Base-by-base conservation (phyloP, 2,329 filamentous ascomycete genomes). In the Oidium heveae region DNA sequence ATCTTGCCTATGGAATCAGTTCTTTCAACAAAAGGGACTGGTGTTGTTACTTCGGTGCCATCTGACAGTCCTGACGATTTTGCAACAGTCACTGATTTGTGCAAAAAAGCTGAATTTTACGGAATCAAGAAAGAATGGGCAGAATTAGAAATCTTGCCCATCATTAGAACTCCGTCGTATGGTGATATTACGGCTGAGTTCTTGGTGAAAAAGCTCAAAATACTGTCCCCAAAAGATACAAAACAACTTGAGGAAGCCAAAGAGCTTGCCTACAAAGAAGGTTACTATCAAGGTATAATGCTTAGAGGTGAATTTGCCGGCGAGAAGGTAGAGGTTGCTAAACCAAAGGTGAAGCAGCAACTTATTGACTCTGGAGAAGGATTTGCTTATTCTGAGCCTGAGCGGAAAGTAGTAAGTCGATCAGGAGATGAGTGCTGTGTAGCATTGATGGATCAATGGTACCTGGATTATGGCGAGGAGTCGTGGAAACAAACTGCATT, bases 111-210 rank as follows among this genome's bases (percentile, higher is more conserved):
- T 0, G 89, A 94, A 8, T 96, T 86, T 72, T 94, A 98, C 68
- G 83, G 84, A 53, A 96, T 98, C 66, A 76, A 94, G 71, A 91
- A 93, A 70, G 87, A 94, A 66, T 98, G 91, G 91, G 87, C 84
- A 3, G 84, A 94, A 65, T 72, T 89, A 55, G 86, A 95, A 59
- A 89, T 95, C 55, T 66, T 86, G 57, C 86, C 91, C 54, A 83
- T 98, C 61, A 93, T 94, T 59, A 75, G 86, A 56, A 96, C 91
- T 0, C 88, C 89, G 0, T 79, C 78, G 1, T 94, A 89, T 63
- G 87, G 86, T 54, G 82, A 94, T 62, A 73, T 94, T 56, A 84
- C 84, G 52, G 91, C 91, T 0, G 81, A 84, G 59, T 76, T 80
- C 62, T 72, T 98, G 56, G 84, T 94, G 54, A 86, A 95, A 72